A percentile compares a stretch with the other conserved stretches of the same genome.
These are phyloP conservation scores for Kalmusia sp. DNA, from an alignment of 2,329 filamentous ascomycete species.

Conservation along the genomic window DNA sequence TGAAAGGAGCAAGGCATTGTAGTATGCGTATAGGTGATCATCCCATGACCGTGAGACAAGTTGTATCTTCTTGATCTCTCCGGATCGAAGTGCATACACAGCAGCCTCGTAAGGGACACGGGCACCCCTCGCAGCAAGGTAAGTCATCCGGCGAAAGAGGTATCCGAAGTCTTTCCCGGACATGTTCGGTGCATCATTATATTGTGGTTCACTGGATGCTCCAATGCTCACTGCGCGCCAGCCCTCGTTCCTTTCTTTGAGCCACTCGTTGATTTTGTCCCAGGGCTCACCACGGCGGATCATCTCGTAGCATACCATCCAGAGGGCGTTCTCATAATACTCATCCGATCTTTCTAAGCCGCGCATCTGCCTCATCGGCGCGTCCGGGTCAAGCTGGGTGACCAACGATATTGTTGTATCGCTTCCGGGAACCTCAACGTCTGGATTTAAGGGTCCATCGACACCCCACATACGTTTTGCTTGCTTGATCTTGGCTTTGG, in stretches of 20 bases:
- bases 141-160: conserved; percentile 81
- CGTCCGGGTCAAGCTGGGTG: conserved; percentile 92
- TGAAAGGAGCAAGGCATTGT: conserved; percentile 82
- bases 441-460: conserved; percentile 34
- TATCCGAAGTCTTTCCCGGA: conserved; percentile 50
- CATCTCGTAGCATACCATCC: conserved; percentile 94
- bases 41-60: conserved; percentile 82
- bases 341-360: conserved; percentile 82
- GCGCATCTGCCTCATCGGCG: conserved; percentile 78
- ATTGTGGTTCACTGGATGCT: conserved; percentile 63
- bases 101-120: conserved; percentile 83
- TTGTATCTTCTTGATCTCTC: conserved; percentile 79
- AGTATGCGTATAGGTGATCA: conserved; percentile 84
- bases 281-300: conserved; percentile 81
- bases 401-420: conserved; percentile 68
- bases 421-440: conserved; percentile 54
- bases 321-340: conserved; percentile 87
- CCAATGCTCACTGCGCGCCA: conserved; percentile 89
- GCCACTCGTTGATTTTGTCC: conserved; percentile 82
- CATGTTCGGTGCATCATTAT: conserved; percentile 49
- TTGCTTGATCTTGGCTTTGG: conserved; percentile 86
- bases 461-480: conserved; percentile 75
- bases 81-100: conserved; percentile 88
- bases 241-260: conserved; percentile 80
- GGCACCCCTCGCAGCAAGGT: conserved; percentile 72